Base-by-base conservation (phyloP, 192 early-diverging fungal species). In the Backusella parvicylindrica region DNA sequence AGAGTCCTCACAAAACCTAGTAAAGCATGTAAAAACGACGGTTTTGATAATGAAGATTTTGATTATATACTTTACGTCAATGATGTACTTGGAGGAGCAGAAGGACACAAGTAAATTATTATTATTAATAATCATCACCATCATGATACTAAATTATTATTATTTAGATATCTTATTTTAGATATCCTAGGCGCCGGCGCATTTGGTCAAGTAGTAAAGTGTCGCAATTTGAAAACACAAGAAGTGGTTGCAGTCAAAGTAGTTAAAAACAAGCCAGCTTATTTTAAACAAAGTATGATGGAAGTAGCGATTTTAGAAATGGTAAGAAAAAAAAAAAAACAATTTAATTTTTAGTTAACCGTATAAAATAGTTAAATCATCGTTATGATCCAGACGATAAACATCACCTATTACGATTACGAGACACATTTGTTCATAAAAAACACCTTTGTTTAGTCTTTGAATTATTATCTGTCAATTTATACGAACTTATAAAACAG, bases 41-140 rank as follows among this genome's bases (percentile, higher is more conserved):
- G 97, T 13, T 91, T 89, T 75, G 98, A 99, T 78, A 99, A 99
- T 76, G 92, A 93, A 72, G 95, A 98, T 78, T 93, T 86, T 74
- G 98, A 99, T 80, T 99, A 98, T 80, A 95, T 99, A 66, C 87
- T 99, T 33, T 98, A 98, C 80, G 97, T 98, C 47, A 97, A 97
- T 78, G 98, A 99, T 79, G 91, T 97, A 31, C 83, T 99, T 18
- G 97, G 97, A 21, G 87, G 85, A 32, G 90, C 91, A 68, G 96
- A 97, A 49, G 94, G 95, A 6, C 95, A 95, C 47, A 91, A 94
- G 92, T 94, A 85, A 73, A 47, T 30, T 63, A n/a, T 33, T 18
- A 18, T 9, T 21, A 30, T 3, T 15, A 5, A 15, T 21, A 32
- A 28, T 13, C 16, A 30, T 38, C n/a, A n/a, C n/a, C n/a, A 49